A percentile compares a stretch with the other conserved stretches of the same genome.
Evolutionary conservation across 2,329 filamentous ascomycete species (phyloP).

Genomic region (Penicillium sp.): DNA sequence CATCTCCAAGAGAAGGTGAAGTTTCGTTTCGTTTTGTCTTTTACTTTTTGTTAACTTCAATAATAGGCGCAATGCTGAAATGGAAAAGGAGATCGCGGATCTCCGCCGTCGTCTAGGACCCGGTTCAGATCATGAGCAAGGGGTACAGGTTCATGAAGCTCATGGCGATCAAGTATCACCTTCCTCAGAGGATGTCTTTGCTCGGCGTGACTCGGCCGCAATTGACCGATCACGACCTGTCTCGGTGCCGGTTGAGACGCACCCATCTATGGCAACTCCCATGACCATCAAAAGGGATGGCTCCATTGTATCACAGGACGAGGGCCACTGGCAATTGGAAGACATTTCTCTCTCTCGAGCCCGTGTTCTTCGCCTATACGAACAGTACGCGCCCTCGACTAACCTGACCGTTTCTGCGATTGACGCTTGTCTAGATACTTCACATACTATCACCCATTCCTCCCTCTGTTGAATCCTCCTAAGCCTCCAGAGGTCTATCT

Average conservation of each 20-base stretch:
- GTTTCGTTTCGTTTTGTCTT: neutral
- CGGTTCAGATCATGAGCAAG: constrained; percentile 29
- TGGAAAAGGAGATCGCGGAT: constrained; percentile 56
- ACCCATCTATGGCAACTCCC: constrained; percentile 32
- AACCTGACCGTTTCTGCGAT: constrained; percentile 25
- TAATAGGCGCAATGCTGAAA: constrained; percentile 57
- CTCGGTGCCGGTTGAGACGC: constrained; percentile 34
- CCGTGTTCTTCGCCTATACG: constrained; percentile 43
- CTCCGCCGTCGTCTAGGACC: constrained; percentile 44
- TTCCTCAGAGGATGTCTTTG: constrained; percentile 36
- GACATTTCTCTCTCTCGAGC: constrained; percentile 39
- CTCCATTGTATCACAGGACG: constrained; percentile 37
- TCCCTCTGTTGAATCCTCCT: constrained; percentile 57
- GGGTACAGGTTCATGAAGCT: constrained; percentile 25
- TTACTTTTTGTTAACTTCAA: constrained; percentile 11
- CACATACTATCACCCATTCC: constrained; percentile 59
- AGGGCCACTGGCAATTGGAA: constrained; percentile 50
- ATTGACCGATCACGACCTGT: constrained; percentile 30
- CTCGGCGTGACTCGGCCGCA: constrained; percentile 30
- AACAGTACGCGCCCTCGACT: constrained; percentile 33
- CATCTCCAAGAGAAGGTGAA: constrained; percentile 55
- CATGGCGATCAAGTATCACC: constrained; percentile 33
- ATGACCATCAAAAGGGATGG: constrained; percentile 33
- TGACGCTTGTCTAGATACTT: constrained; percentile 52
- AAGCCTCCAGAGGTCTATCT: constrained; percentile 56